Percentiles rank a stretch among this genome's conserved stretches.
These are phyloP conservation scores for Stemphylium vesicarium DNA, from an alignment of 2,329 filamentous ascomycete genomes.

Conservation along the genomic window DNA sequence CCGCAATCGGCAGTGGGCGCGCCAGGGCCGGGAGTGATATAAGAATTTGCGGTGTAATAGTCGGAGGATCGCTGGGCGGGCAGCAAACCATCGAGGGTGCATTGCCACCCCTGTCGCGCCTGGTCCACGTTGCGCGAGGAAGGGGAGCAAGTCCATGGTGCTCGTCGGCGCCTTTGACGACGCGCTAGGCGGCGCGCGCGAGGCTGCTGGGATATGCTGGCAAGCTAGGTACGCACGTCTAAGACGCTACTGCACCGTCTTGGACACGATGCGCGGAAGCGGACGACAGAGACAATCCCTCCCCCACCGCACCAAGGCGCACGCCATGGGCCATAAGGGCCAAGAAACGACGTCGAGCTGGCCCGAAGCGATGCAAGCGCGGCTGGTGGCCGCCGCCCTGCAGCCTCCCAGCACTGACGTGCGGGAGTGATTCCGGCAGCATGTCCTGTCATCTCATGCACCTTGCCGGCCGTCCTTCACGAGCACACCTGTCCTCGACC, in stretches of 20 bases:
- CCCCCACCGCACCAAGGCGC: slow-evolving; percentile 29
- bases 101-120: slow-evolving; percentile 26
- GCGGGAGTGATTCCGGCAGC: slow-evolving; percentile 26
- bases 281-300: slow-evolving; percentile 15
- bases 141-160: slow-evolving; percentile 31
- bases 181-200: slow-evolving; percentile 24
- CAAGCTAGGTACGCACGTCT: slow-evolving; percentile 24
- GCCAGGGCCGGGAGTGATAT: slow-evolving; percentile 41
- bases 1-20: slow-evolving; percentile 29
- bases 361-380: slow-evolving; percentile 33
- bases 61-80: slow-evolving; percentile 33
- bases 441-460: slow-evolving; percentile 21
- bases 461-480: slow-evolving; percentile 4
- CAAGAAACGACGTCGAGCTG: slow-evolving; percentile 14
- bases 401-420: slow-evolving; percentile 20
- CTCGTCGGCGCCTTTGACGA: slow-evolving; percentile 34
- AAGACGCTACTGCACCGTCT: slow-evolving; percentile 35
- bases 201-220: slow-evolving; percentile 21
- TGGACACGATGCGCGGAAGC: slow-evolving; percentile 39
- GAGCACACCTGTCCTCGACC: slow-evolving; percentile 3
- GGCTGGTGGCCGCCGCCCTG: slow-evolving; percentile 24
- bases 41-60: slow-evolving; percentile 43
- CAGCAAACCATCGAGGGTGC: slow-evolving; percentile 38
- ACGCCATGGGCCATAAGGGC: slow-evolving; percentile 4
- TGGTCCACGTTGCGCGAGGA: slow-evolving; percentile 36